phyloP scores from a whole-genome alignment of 2,329 filamentous ascomycete species.

The Lasiodiplodia sp. region DNA sequence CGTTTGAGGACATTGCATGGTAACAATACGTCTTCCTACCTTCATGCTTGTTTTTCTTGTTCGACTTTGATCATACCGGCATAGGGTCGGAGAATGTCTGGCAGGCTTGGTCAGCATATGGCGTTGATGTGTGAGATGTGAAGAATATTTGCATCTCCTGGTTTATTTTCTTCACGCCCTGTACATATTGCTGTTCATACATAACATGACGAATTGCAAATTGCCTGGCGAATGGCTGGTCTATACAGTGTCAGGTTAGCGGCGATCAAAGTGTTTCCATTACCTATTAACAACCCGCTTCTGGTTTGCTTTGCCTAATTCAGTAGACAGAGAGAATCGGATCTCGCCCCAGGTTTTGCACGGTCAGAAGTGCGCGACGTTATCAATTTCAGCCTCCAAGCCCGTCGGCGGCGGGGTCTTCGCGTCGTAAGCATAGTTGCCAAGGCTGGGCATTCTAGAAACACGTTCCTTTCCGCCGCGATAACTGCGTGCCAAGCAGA shows the following conservation, averaged over 20 bases:
- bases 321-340: background rate
- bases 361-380: background rate
- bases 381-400: background rate
- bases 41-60: background rate
- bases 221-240: background rate
- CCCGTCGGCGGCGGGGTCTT: background rate
- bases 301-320: background rate
- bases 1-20: conserved; percentile 48
- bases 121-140: background rate
- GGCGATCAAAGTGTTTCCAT: background rate
- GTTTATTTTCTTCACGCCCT: background rate
- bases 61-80: background rate
- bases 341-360: background rate
- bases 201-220: background rate
- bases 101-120: background rate
- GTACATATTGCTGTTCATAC: conserved; percentile 10
- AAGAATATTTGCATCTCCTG: background rate
- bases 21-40: background rate
- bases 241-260: background rate
- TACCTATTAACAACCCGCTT: background rate
- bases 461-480: background rate
- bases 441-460: conserved; percentile 6
- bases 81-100: background rate
- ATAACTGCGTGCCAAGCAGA: background rate
- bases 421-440: background rate